These are phyloP conservation scores for Zygotorulaspora danielsina DNA, from an alignment of 805 yeast genomes.

Conservation along the genomic window DNA sequence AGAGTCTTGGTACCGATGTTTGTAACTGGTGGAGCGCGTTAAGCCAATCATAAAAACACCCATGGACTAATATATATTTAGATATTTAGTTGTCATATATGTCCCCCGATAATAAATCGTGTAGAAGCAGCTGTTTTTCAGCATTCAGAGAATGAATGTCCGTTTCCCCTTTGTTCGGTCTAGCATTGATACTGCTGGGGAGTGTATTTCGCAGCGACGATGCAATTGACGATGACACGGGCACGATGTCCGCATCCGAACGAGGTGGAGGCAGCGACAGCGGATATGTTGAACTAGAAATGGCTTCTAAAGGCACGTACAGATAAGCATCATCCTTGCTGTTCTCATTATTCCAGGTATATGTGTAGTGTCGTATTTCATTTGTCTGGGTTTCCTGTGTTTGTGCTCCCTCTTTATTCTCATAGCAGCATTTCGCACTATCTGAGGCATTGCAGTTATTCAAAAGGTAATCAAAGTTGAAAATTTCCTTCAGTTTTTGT, in stretches of 20 bases:
- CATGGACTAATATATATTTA: background rate
- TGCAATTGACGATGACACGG: conserved; percentile 5
- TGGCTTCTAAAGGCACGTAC: conserved; percentile 9
- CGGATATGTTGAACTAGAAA: conserved; percentile 7
- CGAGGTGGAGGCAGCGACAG: conserved; percentile 14
- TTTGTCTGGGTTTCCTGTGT: background rate
- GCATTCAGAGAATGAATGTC: too few species aligned
- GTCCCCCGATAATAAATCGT: conserved; percentile 23
- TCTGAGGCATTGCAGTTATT: background rate
- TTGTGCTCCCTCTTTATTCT: background rate
- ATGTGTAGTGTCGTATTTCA: conserved; percentile 2
- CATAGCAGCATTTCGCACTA: background rate
- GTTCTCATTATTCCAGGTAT: background rate
- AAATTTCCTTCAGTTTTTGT: conserved; percentile 12
- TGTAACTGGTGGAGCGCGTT: conserved; percentile 23
- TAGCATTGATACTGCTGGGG: background rate
- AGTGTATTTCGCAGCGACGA: conserved; percentile 1
- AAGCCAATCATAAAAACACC: background rate
- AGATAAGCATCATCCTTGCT: conserved; percentile 3
- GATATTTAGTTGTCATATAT: conserved; percentile 15
- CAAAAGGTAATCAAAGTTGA: conserved; percentile 9
- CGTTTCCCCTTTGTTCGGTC: background rate
- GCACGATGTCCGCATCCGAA: conserved; percentile 14
- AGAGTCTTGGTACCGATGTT: conserved; percentile 25
- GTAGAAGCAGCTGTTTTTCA: conserved; percentile 16